These are phyloP conservation scores for Leptomonas pyrrhocoris DNA, from an alignment of 208 protist genomes.

Conservation along the genomic window DNA sequence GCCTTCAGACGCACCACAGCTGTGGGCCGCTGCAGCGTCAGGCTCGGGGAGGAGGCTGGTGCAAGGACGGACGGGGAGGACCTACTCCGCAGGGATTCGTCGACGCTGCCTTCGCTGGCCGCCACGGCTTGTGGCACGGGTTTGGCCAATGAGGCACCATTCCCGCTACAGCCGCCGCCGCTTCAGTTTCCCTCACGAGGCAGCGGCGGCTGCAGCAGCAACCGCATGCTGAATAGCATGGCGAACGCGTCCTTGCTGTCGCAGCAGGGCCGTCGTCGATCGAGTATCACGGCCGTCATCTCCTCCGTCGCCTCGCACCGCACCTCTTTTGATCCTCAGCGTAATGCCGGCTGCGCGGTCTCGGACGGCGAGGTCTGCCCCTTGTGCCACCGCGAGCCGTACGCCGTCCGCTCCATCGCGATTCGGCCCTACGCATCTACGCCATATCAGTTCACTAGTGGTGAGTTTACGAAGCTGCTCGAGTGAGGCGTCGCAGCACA, in stretches of 20 bases:
- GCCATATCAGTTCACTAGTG: slow-evolving; percentile 61
- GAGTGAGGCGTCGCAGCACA: neutral
- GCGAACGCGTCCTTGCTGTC: slow-evolving; percentile 6
- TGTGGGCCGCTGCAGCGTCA: neutral
- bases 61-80: neutral
- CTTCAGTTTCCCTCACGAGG: neutral
- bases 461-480: slow-evolving; percentile 35
- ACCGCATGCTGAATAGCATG: neutral
- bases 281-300: slow-evolving; percentile 8
- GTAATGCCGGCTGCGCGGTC: neutral
- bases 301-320: neutral
- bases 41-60: neutral
- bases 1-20: neutral
- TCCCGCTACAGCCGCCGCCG: neutral
- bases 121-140: slow-evolving; percentile 4
- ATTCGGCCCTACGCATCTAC: slow-evolving; percentile 62
- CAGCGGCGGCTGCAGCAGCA: neutral
- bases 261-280: slow-evolving; percentile 8
- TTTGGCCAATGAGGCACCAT: neutral
- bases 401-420: slow-evolving; percentile 36
- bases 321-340: slow-evolving; percentile 8
- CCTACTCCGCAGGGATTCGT: neutral
- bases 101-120: slow-evolving; percentile 12
- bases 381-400: slow-evolving; percentile 57
- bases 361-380: slow-evolving; percentile 43